Conservation (phyloP, 192 early-diverging fungal genomes). For the Coemansia javaensis region DNA sequence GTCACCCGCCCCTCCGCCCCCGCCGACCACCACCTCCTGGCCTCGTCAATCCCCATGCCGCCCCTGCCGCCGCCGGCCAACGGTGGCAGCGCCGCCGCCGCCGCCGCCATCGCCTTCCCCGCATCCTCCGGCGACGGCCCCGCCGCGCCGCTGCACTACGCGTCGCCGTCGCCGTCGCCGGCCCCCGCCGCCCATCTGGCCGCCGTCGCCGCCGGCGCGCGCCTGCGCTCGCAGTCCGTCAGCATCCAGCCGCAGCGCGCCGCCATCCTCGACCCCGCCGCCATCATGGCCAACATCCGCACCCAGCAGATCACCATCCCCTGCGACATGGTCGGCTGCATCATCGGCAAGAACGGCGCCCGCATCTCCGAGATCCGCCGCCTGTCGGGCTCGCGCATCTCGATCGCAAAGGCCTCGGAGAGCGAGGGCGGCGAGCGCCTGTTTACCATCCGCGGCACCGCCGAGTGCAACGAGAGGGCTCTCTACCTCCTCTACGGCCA, state of each 20-base stretch:
- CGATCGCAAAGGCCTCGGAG: conserved; percentile 80
- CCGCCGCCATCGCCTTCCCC: conserved; percentile 21
- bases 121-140: conserved; percentile 16
- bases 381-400: conserved; percentile 78
- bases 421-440: conserved; percentile 77
- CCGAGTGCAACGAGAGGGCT: conserved; percentile 85
- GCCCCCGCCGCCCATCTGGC: background rate
- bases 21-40: conserved; percentile 24
- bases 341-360: conserved; percentile 90
- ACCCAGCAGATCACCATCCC: conserved; percentile 89
- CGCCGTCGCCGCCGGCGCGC: conserved; percentile 21
- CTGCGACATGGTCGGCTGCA: conserved; percentile 92
- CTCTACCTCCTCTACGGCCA: conserved; percentile 85
- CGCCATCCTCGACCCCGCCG: conserved; percentile 36
- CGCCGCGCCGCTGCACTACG: conserved; percentile 26
- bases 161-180: too few relatives aligned
- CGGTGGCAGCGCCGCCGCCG: background rate
- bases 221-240: conserved; percentile 51
- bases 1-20: conserved; percentile 28
- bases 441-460: conserved; percentile 86
- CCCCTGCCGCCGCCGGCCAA: conserved; percentile 11
- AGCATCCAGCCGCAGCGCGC: conserved; percentile 45
- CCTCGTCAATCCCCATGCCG: conserved; percentile 48
- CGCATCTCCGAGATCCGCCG: conserved; percentile 79
- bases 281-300: conserved; percentile 55